These are phyloP conservation scores for Lactifluus hygrophoroides DNA, from an alignment of 768 basidiomycete genomes.

Conservation along the genomic window DNA sequence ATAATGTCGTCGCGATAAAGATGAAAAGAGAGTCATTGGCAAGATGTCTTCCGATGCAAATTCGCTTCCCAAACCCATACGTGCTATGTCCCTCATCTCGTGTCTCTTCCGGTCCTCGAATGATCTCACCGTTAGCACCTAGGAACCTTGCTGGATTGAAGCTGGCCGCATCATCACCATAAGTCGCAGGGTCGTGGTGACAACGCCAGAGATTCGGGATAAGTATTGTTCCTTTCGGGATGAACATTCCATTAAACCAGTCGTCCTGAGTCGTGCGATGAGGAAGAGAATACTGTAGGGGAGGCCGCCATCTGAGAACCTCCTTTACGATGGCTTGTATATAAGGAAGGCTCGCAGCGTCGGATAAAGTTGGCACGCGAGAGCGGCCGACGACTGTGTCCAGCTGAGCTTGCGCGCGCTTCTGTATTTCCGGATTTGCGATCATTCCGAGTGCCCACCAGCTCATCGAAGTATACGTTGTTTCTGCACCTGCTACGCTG, in stretches of 20 bases:
- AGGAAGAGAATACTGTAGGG: not conserved
- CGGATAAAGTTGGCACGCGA: constrained; percentile 15
- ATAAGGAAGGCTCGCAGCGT: constrained; percentile 16
- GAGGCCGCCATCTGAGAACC: constrained; percentile 2
- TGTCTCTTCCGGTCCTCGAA: not conserved
- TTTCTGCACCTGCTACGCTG: constrained; percentile 10
- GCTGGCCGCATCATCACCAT: constrained; percentile 11
- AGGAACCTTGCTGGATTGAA: constrained; percentile 21
- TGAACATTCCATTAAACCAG: constrained; percentile 24
- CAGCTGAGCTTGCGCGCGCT: constrained; percentile 19
- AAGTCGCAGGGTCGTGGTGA: constrained; percentile 1
- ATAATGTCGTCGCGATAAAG: constrained; percentile 13
- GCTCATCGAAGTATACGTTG: not conserved
- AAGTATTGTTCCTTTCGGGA: constrained; percentile 30
- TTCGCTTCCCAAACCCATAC: constrained; percentile 17
- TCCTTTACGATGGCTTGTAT: constrained; percentile 19
- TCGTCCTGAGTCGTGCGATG: constrained; percentile 22
- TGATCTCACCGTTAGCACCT: not conserved
- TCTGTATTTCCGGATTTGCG: constrained; percentile 15
- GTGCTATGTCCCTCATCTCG: constrained; percentile 6
- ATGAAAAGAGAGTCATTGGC: constrained; percentile 20
- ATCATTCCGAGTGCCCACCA: constrained; percentile 19
- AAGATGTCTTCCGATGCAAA: constrained; percentile 18
- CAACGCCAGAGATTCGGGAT: constrained; percentile 22
- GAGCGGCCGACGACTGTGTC: constrained; percentile 17